These are phyloP conservation scores for Trifolium subterraneum DNA, from an alignment of 306 rosid genomes.

Conservation along the genomic window DNA sequence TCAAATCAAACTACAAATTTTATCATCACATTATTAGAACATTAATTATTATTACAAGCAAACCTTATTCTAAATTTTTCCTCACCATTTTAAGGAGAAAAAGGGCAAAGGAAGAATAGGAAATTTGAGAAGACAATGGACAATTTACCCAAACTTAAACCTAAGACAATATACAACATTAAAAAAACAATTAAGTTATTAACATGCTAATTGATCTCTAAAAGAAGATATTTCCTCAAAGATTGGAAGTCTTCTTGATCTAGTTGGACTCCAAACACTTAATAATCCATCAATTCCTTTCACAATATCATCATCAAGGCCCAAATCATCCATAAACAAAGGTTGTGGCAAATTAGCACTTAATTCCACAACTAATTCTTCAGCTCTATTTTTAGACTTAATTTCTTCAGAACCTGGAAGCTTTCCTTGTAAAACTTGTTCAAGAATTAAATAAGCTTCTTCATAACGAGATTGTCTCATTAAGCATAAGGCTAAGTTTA, in stretches of 20 bases:
- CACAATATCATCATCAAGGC: slow-evolving; percentile 62
- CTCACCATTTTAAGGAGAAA: slow-evolving; percentile 45
- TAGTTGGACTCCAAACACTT: slow-evolving; percentile 59
- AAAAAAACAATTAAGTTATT: slow-evolving; percentile 21
- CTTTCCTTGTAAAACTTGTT: slow-evolving; percentile 54
- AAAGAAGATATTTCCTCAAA: slow-evolving; percentile 86
- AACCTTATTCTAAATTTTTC: slow-evolving; percentile 20
- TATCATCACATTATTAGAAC: not conserved
- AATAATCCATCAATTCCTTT: slow-evolving; percentile 74
- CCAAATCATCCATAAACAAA: slow-evolving; percentile 30
- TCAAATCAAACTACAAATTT: not conserved
- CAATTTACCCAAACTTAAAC: slow-evolving; percentile 20
- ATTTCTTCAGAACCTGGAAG: slow-evolving; percentile 61
- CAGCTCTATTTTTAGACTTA: slow-evolving; percentile 60
- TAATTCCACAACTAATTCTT: slow-evolving; percentile 56
- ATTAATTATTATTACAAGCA: not conserved
- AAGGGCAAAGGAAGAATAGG: slow-evolving; percentile 30
- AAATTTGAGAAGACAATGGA: not conserved
- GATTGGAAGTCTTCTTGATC: slow-evolving; percentile 83
- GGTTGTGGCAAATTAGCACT: slow-evolving; percentile 36
- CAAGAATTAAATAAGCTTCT: slow-evolving; percentile 60
- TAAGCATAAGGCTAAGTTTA: slow-evolving; percentile 74
- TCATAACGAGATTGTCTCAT: slow-evolving; percentile 61
- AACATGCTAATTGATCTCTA: slow-evolving; percentile 84
- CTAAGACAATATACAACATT: slow-evolving; percentile 27